A percentile compares a stretch with the other conserved stretches of the same genome.
These are phyloP conservation scores for Fraxinus cuspidata DNA, from an alignment of 257 asterid genomes.

Conservation along the genomic window DNA sequence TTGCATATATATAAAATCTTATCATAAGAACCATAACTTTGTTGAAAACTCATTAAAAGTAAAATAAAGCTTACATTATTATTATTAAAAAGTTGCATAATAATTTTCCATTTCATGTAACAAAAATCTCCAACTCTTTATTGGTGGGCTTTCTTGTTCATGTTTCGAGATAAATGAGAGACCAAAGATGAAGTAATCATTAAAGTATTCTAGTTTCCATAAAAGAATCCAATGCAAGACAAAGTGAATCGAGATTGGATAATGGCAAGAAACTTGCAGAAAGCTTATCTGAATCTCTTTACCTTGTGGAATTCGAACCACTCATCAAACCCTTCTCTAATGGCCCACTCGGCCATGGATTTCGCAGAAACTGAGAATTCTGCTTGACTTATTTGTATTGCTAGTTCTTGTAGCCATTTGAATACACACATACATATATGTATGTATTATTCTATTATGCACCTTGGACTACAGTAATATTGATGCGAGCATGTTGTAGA, in stretches of 20 bases:
- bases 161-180: not conserved
- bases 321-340: not conserved
- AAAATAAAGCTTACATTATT: not conserved
- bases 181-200: constrained; percentile 6
- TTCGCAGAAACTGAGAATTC: not conserved
- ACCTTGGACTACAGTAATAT: too few species aligned
- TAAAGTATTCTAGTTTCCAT: too few species aligned
- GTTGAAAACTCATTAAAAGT: not conserved
- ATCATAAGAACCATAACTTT: not conserved
- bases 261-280: not conserved
- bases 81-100: not conserved
- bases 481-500: too few species aligned
- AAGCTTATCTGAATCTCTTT: constrained; percentile 23
- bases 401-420: too few species aligned
- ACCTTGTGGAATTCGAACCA: not conserved
- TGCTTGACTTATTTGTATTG: not conserved
- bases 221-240: constrained; percentile 18
- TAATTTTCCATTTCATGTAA: not conserved
- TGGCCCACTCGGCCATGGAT: constrained; percentile 5
- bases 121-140: not conserved
- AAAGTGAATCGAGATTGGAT: constrained; percentile 5
- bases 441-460: not conserved
- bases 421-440: not conserved
- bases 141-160: not conserved
- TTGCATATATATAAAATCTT: too few species aligned